These are phyloP conservation scores for Triglochin maritima DNA, from an alignment of 106 monocot species.

Conservation along the genomic window DNA sequence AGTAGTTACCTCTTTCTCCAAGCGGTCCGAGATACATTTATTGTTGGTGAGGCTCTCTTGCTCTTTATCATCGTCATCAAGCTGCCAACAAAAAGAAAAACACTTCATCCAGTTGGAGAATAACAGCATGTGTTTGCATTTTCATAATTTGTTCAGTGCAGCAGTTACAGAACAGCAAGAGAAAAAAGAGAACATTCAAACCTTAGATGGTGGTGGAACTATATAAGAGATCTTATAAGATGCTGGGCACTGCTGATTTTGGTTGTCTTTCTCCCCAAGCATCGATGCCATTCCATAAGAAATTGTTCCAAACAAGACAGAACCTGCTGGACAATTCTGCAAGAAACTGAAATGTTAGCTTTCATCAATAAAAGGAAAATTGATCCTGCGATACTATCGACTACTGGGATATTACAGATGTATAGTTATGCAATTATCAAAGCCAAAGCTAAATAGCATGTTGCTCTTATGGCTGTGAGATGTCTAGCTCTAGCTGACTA, in stretches of 20 bases:
- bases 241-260: constrained; percentile 39
- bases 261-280: constrained; percentile 30
- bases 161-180: not conserved
- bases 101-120: not conserved
- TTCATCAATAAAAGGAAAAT: not conserved
- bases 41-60: constrained; percentile 23
- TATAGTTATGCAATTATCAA: no score
- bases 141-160: no score
- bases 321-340: constrained; percentile 61
- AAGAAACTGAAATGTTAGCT: constrained; percentile 12
- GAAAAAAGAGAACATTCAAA: constrained; percentile 5
- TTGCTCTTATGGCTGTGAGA: no score
- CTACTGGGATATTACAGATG: no score
- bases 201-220: constrained; percentile 56
- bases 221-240: constrained; percentile 67
- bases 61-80: constrained; percentile 43
- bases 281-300: constrained; percentile 61
- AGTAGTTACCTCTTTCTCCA: constrained; percentile 64
- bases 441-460: no score
- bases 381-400: not conserved
- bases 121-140: not conserved
- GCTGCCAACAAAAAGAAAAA: constrained; percentile 29
- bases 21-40: constrained; percentile 49
- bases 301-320: constrained; percentile 65
- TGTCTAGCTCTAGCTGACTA: no score